phyloP scores from a whole-genome alignment of 495 filamentous ascomycete species.

The Apodospora peruviana region DNA sequence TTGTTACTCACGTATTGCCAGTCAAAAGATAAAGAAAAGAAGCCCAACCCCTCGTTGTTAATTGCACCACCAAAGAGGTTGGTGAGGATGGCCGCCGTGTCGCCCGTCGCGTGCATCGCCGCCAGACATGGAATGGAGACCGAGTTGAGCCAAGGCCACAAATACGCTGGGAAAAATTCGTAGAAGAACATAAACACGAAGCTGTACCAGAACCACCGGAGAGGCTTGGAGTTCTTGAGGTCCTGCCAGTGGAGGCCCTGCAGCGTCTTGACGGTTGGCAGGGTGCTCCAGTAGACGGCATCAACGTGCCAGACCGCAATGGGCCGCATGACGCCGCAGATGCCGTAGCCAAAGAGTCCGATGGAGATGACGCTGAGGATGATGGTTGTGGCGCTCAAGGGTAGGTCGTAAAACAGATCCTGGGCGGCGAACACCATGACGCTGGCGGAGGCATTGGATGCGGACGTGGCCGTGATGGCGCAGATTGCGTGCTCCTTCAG shows the following conservation, averaged over 20 bases:
- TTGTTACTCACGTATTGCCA: slow-evolving; percentile 57
- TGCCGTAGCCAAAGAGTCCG: slow-evolving; percentile 49
- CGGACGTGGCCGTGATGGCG: slow-evolving; percentile 37
- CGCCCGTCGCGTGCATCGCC: slow-evolving; percentile 20
- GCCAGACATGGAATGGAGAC: slow-evolving; percentile 55
- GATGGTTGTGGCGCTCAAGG: slow-evolving; percentile 26
- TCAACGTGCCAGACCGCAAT: slow-evolving; percentile 50
- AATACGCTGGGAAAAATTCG: slow-evolving; percentile 51
- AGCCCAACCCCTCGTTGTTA: slow-evolving; percentile 46
- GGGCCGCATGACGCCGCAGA: slow-evolving; percentile 48
- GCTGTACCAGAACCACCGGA: slow-evolving; percentile 36
- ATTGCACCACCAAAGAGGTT: slow-evolving; percentile 51
- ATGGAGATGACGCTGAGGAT: slow-evolving; percentile 38
- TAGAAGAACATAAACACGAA: slow-evolving; percentile 39
- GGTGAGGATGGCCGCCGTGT: slow-evolving; percentile 48
- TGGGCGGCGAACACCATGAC: slow-evolving; percentile 37
- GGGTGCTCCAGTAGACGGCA: slow-evolving; percentile 39
- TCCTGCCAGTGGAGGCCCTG: slow-evolving; percentile 36
- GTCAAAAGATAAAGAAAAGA: slow-evolving; percentile 46
- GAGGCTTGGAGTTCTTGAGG: slow-evolving; percentile 27
- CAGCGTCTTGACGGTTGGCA: slow-evolving; percentile 35
- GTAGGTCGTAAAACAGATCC: slow-evolving; percentile 39
- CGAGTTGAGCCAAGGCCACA: slow-evolving; percentile 48
- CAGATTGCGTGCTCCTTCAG: slow-evolving; percentile 42
- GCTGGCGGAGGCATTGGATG: slow-evolving; percentile 26